Conservation (phyloP, 768 basidiomycete species). For the Tricholoma flavovirens region DNA sequence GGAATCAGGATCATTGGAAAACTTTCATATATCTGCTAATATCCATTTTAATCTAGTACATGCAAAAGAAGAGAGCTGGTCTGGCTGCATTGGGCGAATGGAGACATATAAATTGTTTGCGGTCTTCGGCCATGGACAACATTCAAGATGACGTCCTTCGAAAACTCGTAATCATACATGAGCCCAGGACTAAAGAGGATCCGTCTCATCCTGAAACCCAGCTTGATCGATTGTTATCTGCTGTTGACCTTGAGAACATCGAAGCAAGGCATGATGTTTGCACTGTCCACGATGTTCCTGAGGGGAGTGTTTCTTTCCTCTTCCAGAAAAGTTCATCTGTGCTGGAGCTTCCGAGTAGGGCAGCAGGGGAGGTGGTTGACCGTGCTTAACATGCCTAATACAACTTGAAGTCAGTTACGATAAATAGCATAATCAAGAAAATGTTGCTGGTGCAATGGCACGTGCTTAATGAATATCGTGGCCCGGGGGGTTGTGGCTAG, state of each 20-base stretch:
- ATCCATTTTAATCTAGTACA: conserved; percentile 36
- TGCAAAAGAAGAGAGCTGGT: conserved; percentile 60
- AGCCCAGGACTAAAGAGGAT: conserved; percentile 3
- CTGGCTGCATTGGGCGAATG: conserved; percentile 75
- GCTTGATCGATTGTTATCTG: conserved; percentile 26
- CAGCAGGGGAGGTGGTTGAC: not conserved
- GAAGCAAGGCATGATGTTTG: conserved; percentile 27
- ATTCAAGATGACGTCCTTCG: conserved; percentile 66
- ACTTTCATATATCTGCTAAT: conserved; percentile 4
- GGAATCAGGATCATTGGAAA: conserved; percentile 12
- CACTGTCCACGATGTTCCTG: conserved; percentile 39
- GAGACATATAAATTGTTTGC: conserved; percentile 78
- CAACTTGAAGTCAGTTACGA: too few relatives aligned
- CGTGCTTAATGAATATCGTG: too few relatives aligned
- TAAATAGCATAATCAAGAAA: too few relatives aligned
- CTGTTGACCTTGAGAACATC: conserved; percentile 46
- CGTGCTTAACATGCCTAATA: not conserved
- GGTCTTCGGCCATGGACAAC: conserved; percentile 33
- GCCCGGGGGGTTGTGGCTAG: too few relatives aligned
- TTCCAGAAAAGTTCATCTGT: conserved; percentile 54
- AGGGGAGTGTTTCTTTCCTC: conserved; percentile 70
- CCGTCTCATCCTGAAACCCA: conserved; percentile 5
- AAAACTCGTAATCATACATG: conserved; percentile 30
- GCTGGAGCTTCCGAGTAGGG: conserved; percentile 10
- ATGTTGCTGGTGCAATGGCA: too few relatives aligned